Evolutionary conservation across 495 filamentous ascomycete genomes (phyloP), one percentile per base, ranked within the genome.

Genomic region (Podospora pseudopauciseta): DNA sequence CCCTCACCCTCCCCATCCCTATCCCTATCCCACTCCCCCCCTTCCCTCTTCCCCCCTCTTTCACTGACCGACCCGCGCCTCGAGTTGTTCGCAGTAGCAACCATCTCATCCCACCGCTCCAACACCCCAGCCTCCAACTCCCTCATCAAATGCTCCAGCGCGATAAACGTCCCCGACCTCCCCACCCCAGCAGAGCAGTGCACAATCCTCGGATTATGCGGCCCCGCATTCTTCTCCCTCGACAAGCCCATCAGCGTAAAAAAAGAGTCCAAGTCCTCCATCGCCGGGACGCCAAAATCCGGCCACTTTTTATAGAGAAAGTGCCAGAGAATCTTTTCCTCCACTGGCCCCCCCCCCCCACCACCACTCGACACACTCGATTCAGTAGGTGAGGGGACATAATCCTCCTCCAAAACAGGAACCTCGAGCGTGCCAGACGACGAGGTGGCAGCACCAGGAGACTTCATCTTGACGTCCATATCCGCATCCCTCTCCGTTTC

Each of bases 101-200:
- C 27, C 16, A 65, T 64, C 68, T 74, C 39, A 54, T 79, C 74
- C 64, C 72, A 71, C 56, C 75, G 64, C 73, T 89, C 86, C 68
- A 95, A 78, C 28, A 86, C 83, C 34, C 93, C 96, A 13, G 88
- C 86, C 53, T 92, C 88, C 7, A 98, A 80, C 76, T 97, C 92
- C 28, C 87, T 83, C 57, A 97, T 85, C 60, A 99, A 85, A 73
- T 94, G 90, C 78, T 97, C 96, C 9, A 99, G 86, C 4, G 93
- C 91, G 70, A 99, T 95, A 75, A 98, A 99, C 0, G 95, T 98
- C 62, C 95, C 95, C 19, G 90, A 94, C 63, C 95, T 88, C 26
- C 95, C 95, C 13, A 99, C 96, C 53, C 95, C 95, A 26, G 95
- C 95, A 71, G 90, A 93, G 80, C 94, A 97, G 76, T 98, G 95